Conservation (phyloP, 2,329 filamentous ascomycete genomes). For the Calonectria honghensis region DNA sequence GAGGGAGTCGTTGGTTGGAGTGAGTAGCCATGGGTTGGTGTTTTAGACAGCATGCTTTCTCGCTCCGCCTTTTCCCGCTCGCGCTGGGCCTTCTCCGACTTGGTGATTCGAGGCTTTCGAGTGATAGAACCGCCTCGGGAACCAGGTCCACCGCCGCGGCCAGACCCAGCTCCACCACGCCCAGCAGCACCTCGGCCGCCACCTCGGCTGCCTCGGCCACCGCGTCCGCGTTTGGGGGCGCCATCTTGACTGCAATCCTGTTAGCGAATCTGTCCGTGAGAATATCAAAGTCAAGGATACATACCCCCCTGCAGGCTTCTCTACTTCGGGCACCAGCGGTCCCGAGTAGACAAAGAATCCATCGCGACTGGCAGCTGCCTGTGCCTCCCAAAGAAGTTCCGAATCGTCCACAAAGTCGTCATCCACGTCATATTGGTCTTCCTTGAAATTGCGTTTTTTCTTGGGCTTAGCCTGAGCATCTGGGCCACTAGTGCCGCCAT, state of each 20-base stretch:
- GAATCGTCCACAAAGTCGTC: conserved; percentile 95
- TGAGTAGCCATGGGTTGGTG: conserved; percentile 60
- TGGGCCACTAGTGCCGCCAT: conserved; percentile 77
- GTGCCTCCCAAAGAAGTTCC: conserved; percentile 95
- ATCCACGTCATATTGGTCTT: conserved; percentile 89
- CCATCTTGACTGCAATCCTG: conserved; percentile 77
- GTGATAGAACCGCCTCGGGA: conserved; percentile 84
- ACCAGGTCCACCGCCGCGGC: conserved; percentile 76
- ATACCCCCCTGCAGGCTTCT: conserved; percentile 79
- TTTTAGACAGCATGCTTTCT: conserved; percentile 69
- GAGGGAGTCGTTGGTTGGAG: conserved; percentile 62
- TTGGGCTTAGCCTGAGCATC: conserved; percentile 80
- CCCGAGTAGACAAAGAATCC: conserved; percentile 99
- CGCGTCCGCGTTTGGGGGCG: conserved; percentile 80
- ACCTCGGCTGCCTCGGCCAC: conserved; percentile 70
- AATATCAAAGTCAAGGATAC: conserved; percentile 53
- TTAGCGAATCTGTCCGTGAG: conserved; percentile 58
- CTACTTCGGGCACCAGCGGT: conserved; percentile 89
- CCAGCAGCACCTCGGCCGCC: conserved; percentile 78
- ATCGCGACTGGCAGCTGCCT: conserved; percentile 94
- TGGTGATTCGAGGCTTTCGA: conserved; percentile 89
- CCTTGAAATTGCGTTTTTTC: conserved; percentile 87
- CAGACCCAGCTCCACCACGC: conserved; percentile 67
- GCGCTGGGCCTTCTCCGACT: conserved; percentile 87
- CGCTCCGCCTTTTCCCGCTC: conserved; percentile 88